Evolutionary conservation across 371 early-diverging fungal species (phyloP).

Genomic region (Basidiobolus meristosporus): DNA sequence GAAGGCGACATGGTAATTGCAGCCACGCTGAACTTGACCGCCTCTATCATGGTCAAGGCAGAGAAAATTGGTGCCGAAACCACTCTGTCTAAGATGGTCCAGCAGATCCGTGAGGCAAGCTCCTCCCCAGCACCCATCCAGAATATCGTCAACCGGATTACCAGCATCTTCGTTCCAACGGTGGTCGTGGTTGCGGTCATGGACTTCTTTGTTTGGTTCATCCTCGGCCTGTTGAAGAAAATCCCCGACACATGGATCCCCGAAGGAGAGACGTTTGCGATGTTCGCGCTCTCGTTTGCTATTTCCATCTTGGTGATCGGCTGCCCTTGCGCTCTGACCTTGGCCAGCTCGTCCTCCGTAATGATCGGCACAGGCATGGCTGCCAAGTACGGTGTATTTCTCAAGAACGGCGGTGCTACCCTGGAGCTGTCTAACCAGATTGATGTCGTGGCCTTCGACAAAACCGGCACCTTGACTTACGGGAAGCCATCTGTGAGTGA

Average conservation of each 20-base stretch:
- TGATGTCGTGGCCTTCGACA: constrained; percentile 86
- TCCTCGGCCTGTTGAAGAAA: constrained; percentile 11
- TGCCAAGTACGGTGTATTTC: constrained; percentile 37
- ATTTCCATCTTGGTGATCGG: constrained; percentile 51
- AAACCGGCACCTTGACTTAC: constrained; percentile 64
- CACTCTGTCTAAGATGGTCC: constrained; percentile 38
- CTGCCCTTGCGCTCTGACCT: constrained; percentile 48
- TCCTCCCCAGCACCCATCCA: constrained; percentile 43
- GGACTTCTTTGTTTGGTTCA: constrained; percentile 34
- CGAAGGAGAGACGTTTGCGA: constrained; percentile 26
- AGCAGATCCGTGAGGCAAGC: constrained; percentile 45
- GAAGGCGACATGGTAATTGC: constrained; percentile 90
- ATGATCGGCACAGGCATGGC: constrained; percentile 84
- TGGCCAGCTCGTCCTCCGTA: constrained; percentile 57
- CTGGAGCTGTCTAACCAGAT: constrained; percentile 61
- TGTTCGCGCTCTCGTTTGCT: constrained; percentile 46
- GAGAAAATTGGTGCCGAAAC: constrained; percentile 29
- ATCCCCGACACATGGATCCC: constrained; percentile 26
- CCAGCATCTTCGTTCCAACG: constrained; percentile 29
- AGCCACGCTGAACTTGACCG: constrained; percentile 34
- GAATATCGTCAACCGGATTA: constrained; percentile 35
- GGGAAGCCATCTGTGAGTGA: constrained; percentile 33
- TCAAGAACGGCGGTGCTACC: constrained; percentile 11
- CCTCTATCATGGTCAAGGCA: constrained; percentile 30
- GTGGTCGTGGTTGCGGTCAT: constrained; percentile 30